Percentiles rank a stretch among this genome's conserved stretches.
Evolutionary conservation across 139 green algal species (phyloP).

Genomic region (Chlorella sorokiniana): DNA sequence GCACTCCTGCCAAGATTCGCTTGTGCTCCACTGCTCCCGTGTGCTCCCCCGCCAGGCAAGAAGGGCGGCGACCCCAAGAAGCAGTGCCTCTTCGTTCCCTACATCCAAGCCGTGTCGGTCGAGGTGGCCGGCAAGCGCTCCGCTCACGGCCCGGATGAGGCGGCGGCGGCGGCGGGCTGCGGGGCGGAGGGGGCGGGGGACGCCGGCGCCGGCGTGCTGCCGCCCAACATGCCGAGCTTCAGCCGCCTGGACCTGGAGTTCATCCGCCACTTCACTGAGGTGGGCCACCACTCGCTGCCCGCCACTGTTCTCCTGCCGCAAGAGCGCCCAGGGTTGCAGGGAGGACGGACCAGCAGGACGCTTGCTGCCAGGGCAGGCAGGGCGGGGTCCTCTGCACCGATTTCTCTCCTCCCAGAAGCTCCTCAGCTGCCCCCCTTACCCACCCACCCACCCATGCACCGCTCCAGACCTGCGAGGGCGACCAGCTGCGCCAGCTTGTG

Average conservation of each 20-base stretch:
- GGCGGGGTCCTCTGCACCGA: too few species aligned
- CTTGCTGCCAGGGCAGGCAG: not conserved
- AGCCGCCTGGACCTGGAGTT: slow-evolving; percentile 83
- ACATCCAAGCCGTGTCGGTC: slow-evolving; percentile 90
- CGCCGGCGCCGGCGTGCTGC: slow-evolving; percentile 20
- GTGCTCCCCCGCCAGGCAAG: slow-evolving; percentile 46
- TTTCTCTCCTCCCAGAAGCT: too few species aligned
- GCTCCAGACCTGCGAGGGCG: slow-evolving; percentile 59
- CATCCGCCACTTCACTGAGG: slow-evolving; percentile 76
- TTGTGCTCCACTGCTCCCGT: too few species aligned
- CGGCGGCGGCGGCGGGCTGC: slow-evolving; percentile 8
- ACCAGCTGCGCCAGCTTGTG: slow-evolving; percentile 81
- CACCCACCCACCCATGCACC: not conserved
- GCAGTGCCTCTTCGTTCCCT: slow-evolving; percentile 86
- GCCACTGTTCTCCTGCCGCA: not conserved
- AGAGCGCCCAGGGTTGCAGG: too few species aligned
- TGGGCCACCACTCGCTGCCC: not conserved
- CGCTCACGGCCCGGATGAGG: not conserved
- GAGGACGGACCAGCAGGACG: too few species aligned
- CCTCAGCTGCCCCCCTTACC: not conserved
- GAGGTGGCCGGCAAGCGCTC: slow-evolving; percentile 15
- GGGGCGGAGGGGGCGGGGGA: not conserved
- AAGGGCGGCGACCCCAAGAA: slow-evolving; percentile 47
- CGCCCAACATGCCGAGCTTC: slow-evolving; percentile 54
- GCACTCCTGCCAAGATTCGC: not conserved